A percentile compares a stretch with the other conserved stretches of the same genome.
phyloP scores from a whole-genome alignment of 805 yeast genomes.

The Alloascoidea hylecoeti region DNA sequence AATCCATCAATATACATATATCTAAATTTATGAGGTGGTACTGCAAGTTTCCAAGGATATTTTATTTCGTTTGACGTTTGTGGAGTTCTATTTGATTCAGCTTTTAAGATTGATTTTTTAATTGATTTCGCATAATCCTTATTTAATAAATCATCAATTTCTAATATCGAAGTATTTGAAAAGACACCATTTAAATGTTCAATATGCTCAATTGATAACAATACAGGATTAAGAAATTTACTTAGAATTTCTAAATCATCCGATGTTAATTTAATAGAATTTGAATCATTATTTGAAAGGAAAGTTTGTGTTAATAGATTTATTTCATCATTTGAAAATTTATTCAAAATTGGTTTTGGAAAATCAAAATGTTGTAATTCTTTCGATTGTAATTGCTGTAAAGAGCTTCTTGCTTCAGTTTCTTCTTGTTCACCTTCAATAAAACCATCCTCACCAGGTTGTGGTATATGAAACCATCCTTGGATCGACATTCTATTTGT shows the following conservation, averaged over 20 bases:
- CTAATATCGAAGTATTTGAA: constrained; percentile 53
- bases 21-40: constrained; percentile 90
- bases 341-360: constrained; percentile 38
- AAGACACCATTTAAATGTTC: constrained; percentile 34
- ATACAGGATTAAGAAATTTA: constrained; percentile 40
- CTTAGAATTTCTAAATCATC: constrained; percentile 35
- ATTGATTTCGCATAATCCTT: constrained; percentile 34
- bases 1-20: constrained; percentile 71
- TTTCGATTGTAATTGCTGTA: constrained; percentile 66
- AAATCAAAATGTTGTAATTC: constrained; percentile 69
- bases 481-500: constrained; percentile 86
- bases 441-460: constrained; percentile 78
- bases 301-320: neutral
- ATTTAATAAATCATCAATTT: constrained; percentile 49
- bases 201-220: constrained; percentile 25
- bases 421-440: constrained; percentile 72
- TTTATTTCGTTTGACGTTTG: constrained; percentile 33
- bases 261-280: constrained; percentile 14
- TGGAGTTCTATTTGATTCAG: constrained; percentile 59
- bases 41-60: constrained; percentile 80
- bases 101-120: constrained; percentile 30
- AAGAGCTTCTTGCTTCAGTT: constrained; percentile 60
- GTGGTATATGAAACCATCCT: constrained; percentile 99
- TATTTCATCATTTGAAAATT: neutral
- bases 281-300: neutral